Base-by-base conservation (phyloP, 2,329 filamentous ascomycete genomes). In the Fusarium nanum region DNA sequence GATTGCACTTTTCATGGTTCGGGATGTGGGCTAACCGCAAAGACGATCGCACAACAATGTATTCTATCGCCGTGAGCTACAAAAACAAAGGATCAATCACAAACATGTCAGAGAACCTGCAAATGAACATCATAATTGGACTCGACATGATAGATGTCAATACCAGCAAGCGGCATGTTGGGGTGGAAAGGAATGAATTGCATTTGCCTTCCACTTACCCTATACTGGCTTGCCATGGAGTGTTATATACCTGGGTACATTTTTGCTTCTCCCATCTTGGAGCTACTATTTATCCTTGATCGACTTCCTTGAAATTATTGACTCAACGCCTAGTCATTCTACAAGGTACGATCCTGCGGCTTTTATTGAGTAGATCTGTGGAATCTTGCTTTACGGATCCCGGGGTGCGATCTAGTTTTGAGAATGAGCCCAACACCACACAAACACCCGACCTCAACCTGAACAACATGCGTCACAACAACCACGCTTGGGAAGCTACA, bases 21-120 rank as follows among this genome's bases (percentile, higher is more conserved):
- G 16, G 16, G 34, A n/a, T 7, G 34, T 11, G 34, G 34, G 10
- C 6, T 7, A n/a, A n/a, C 10, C 6, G 4, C 10, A 11, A 6
- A 7, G 6, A 6, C 2, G 0, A 12, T 4, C 3, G 34, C n/a
- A n/a, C 18, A 37, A 37, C 4, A 0, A 1, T 3, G 6, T n/a
- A 3, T 37, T n/a, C 9, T n/a, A 11, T 11, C 18, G 18, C 16
- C 16, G 9, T 37, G 9, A 11, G 8, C 16, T 2, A 37, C 5
- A 9, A 11, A 0, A 18, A 18, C 32, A 37, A 18, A 37, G 8
- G 16, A 18, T 37, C 16, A 18, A 37, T 10, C 1, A 18, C 1
- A 34, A 34, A 37, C 8, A 34, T 18, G 2, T 3, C 14, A 34
- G 10, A 34, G 16, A 34, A 18, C 2, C 2, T 34, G 16, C 2